phyloP scores from a whole-genome alignment of 176 grass and related monocot species.

The Areca catechu region DNA sequence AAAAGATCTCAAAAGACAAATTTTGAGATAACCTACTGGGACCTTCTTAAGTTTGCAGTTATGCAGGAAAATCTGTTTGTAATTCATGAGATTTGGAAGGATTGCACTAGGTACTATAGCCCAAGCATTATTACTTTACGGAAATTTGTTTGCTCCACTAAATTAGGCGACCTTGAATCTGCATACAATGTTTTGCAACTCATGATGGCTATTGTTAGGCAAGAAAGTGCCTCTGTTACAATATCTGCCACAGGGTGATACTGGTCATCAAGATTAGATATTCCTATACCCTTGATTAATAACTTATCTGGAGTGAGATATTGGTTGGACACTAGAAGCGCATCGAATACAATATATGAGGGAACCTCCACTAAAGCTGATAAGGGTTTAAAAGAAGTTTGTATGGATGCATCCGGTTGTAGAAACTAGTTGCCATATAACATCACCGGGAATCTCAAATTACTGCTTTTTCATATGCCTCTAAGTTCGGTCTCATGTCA shows the following conservation, averaged over 20 bases:
- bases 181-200: constrained; percentile 54
- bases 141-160: constrained; percentile 53
- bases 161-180: constrained; percentile 64
- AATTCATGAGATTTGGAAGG: constrained; percentile 80
- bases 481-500: too few species aligned
- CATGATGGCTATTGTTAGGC: constrained; percentile 47
- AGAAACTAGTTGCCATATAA: not conserved
- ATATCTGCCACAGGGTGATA: constrained; percentile 41
- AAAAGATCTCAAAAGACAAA: too few species aligned
- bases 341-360: constrained; percentile 20
- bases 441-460: not conserved
- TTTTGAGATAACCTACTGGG: too few species aligned
- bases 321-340: constrained; percentile 10
- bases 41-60: constrained; percentile 91
- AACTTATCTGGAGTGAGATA: constrained; percentile 33
- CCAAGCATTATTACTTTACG: constrained; percentile 64
- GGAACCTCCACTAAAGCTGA: constrained; percentile 14
- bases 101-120: constrained; percentile 72
- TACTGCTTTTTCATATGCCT: too few species aligned
- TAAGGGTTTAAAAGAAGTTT: not conserved
- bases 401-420: not conserved
- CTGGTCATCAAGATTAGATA: constrained; percentile 56
- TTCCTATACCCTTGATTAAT: constrained; percentile 57
- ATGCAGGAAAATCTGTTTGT: constrained; percentile 50
- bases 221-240: constrained; percentile 26